phyloP scores from a whole-genome alignment of 305 asterid species.

The Coffea humblotiana region DNA sequence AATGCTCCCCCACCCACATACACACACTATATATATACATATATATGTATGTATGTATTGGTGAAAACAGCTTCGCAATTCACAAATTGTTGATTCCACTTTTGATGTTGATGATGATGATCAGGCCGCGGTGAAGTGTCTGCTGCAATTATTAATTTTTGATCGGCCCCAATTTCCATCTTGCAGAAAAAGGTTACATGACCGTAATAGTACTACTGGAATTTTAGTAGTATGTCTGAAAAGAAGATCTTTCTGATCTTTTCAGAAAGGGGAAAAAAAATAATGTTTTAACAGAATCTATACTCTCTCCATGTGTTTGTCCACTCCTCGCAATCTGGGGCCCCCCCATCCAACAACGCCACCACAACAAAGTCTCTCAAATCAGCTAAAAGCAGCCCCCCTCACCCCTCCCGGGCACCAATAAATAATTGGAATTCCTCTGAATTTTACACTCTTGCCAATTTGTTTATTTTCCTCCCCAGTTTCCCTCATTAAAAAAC shows the following conservation, averaged over 20 bases:
- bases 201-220: no score
- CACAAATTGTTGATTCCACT: no score
- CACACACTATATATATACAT: no score
- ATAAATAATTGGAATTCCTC: constrained; percentile 40
- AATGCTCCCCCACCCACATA: no score
- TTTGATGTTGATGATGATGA: no score
- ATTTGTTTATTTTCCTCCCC: constrained; percentile 17
- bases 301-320: constrained; percentile 34
- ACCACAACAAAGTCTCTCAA: constrained; percentile 6
- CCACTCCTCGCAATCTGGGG: constrained; percentile 25
- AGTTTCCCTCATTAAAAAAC: constrained; percentile 17
- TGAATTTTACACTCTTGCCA: constrained; percentile 24
- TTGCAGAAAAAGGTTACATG: background rate
- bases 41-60: no score
- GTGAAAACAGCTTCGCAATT: no score
- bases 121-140: no score
- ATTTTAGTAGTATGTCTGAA: no score
- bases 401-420: constrained; percentile 22
- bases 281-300: constrained; percentile 35
- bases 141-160: no score
- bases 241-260: constrained; percentile 18
- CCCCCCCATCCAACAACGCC: constrained; percentile 11
- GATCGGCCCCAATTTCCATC: background rate
- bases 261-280: background rate
- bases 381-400: constrained; percentile 7